Percentiles rank a stretch among this genome's conserved stretches.
Evolutionary conservation across 2,329 filamentous ascomycete genomes (phyloP).

Genomic region (Magnaporthiopsis rhizophila): DNA sequence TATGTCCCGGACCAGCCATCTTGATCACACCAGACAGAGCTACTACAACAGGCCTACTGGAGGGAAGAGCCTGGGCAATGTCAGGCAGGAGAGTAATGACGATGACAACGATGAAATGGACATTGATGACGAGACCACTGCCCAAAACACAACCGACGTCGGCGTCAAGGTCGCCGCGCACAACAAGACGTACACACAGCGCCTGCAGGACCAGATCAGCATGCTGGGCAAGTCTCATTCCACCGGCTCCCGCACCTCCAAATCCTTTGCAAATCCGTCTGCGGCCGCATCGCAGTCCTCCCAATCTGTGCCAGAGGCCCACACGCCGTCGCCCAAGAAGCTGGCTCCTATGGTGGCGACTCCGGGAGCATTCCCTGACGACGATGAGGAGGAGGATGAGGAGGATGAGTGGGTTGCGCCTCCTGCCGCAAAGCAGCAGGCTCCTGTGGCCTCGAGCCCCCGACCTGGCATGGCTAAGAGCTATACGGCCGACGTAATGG

Average conservation of each 20-base stretch:
- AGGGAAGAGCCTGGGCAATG: slow-evolving; percentile 60
- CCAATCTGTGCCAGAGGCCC: slow-evolving; percentile 8
- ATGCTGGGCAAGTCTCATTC: slow-evolving; percentile 53
- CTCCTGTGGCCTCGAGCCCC: slow-evolving; percentile 29
- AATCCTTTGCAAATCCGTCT: slow-evolving; percentile 35
- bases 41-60: slow-evolving; percentile 67
- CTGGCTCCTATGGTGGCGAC: slow-evolving; percentile 26
- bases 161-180: slow-evolving; percentile 48
- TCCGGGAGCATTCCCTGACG: slow-evolving; percentile 53
- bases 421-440: slow-evolving; percentile 29
- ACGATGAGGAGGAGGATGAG: slow-evolving; percentile 47
- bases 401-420: slow-evolving; percentile 55
- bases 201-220: slow-evolving; percentile 87
- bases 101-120: slow-evolving; percentile 47
- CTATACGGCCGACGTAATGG: slow-evolving; percentile 54
- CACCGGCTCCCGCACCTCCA: slow-evolving; percentile 37
- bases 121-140: slow-evolving; percentile 31
- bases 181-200: slow-evolving; percentile 88
- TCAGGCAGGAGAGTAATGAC: slow-evolving; percentile 34
- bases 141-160: slow-evolving; percentile 36
- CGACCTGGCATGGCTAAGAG: slow-evolving; percentile 52
- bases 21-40: slow-evolving; percentile 65
- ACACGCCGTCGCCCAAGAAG: slow-evolving; percentile 26
- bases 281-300: slow-evolving; percentile 20
- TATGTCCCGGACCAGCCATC: slow-evolving; percentile 67